Conservation (phyloP, 192 early-diverging fungal species). For the Chytriomyces confervae region DNA sequence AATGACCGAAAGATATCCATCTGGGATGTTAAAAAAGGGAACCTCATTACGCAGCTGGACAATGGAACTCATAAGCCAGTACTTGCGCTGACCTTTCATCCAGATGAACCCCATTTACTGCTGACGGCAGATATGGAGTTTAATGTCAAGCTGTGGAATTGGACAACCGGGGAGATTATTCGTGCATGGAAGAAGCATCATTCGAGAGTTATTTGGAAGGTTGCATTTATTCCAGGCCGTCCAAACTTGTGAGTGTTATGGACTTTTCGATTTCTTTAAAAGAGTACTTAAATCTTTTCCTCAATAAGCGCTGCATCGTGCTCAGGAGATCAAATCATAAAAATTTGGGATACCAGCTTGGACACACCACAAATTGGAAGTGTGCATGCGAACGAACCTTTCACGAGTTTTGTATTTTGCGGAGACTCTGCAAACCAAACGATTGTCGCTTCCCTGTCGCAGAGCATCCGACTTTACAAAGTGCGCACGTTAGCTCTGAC, state of each 20-base stretch:
- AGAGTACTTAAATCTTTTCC: background rate
- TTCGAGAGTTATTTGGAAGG: conserved; percentile 55
- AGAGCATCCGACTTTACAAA: conserved; percentile 58
- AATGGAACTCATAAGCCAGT: conserved; percentile 60
- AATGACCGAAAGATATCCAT: conserved; percentile 54
- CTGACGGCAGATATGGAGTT: conserved; percentile 64
- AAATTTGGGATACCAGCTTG: conserved; percentile 52
- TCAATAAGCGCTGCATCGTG: conserved; percentile 56
- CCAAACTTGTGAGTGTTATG: conserved; percentile 41
- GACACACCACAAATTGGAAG: conserved; percentile 28
- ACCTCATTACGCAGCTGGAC: conserved; percentile 50
- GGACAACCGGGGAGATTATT: conserved; percentile 41
- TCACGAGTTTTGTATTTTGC: conserved; percentile 61
- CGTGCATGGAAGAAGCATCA: conserved; percentile 59
- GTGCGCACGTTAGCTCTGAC: conserved; percentile 54
- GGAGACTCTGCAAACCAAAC: conserved; percentile 45
- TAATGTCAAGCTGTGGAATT: conserved; percentile 66
- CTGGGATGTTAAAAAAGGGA: conserved; percentile 53
- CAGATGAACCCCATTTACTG: conserved; percentile 41
- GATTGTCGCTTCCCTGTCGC: conserved; percentile 54
- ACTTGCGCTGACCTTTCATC: conserved; percentile 51
- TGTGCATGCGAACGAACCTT: conserved; percentile 66
- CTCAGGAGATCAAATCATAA: conserved; percentile 61
- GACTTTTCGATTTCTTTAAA: background rate
- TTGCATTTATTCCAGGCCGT: conserved; percentile 49